phyloP scores from a whole-genome alignment of 1,284 basidiomycete species.

The Fomitopsis betulina region DNA sequence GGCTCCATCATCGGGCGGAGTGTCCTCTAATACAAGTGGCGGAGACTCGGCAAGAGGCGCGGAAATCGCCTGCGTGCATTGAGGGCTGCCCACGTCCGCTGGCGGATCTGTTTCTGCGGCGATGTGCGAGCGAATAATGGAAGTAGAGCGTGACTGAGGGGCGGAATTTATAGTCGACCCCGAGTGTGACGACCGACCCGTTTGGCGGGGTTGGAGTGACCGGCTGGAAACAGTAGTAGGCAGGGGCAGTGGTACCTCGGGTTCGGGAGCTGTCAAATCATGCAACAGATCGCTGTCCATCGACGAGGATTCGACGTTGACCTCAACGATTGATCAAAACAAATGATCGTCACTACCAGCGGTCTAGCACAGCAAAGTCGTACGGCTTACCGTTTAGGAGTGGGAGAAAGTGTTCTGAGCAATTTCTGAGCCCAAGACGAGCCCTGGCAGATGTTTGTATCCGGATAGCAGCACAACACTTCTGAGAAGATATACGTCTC shows the following conservation, averaged over 20 bases:
- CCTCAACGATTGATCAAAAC: neutral
- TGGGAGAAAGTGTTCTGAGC: neutral
- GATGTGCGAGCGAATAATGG: neutral
- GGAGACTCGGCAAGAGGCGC: neutral
- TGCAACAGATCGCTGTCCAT: neutral
- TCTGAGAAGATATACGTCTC: too few relatives aligned
- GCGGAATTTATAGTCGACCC: constrained; percentile 3
- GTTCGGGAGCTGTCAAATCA: constrained; percentile 1
- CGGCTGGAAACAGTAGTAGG: constrained; percentile 16
- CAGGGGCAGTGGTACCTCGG: constrained; percentile 12
- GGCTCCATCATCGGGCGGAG: neutral
- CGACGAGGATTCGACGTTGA: neutral
- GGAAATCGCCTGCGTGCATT: neutral
- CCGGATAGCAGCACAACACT: too few relatives aligned
- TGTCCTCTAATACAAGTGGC: neutral
- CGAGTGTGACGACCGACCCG: neutral
- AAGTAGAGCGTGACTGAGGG: constrained; percentile 11
- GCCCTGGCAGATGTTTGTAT: too few relatives aligned
- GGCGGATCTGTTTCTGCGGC: neutral
- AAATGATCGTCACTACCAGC: neutral
- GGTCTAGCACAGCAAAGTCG: neutral
- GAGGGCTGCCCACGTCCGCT: neutral
- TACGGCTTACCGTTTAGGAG: neutral
- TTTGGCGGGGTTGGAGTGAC: constrained; percentile 14
- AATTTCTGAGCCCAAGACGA: too few relatives aligned